These are phyloP conservation scores for Reutealis trisperma DNA, from an alignment of 345 rosid species.

Conservation along the genomic window DNA sequence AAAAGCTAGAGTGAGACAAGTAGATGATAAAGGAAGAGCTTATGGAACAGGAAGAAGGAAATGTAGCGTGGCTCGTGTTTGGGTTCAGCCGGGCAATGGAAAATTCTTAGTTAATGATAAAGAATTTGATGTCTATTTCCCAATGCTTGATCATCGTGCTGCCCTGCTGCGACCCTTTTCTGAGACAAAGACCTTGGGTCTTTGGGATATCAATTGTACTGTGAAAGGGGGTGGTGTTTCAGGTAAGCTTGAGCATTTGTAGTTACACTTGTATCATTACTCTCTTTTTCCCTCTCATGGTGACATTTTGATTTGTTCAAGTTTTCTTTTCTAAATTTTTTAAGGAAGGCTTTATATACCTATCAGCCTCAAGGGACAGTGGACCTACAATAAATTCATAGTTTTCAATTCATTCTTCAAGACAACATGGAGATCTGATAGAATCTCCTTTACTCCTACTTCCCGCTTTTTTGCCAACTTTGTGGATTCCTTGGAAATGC, in stretches of 20 bases:
- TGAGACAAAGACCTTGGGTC: constrained; percentile 96
- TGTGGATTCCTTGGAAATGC: not conserved
- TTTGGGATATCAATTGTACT: constrained; percentile 82
- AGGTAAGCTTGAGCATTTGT: constrained; percentile 45
- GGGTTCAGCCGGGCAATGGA: constrained; percentile 91
- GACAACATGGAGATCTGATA: not conserved
- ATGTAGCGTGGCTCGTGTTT: constrained; percentile 88
- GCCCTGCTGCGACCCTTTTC: constrained; percentile 90
- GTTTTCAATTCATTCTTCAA: not conserved
- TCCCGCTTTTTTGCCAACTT: not conserved
- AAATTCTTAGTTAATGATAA: constrained; percentile 76
- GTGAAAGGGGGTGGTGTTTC: constrained; percentile 93
- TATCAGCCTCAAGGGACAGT: no score
- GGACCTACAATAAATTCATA: not conserved
- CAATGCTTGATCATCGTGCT: constrained; percentile 94
- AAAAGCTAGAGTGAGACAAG: constrained; percentile 80
- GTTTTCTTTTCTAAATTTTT: not conserved
- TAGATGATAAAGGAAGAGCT: constrained; percentile 86
- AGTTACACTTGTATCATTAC: not conserved
- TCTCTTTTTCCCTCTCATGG: no score
- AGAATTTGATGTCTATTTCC: constrained; percentile 82
- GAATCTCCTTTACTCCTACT: not conserved
- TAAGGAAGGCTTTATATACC: not conserved
- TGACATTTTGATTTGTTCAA: not conserved
- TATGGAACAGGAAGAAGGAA: constrained; percentile 98